Conservation (phyloP, 2,329 filamentous ascomycete genomes). For the Fusarium beomiforme region DNA sequence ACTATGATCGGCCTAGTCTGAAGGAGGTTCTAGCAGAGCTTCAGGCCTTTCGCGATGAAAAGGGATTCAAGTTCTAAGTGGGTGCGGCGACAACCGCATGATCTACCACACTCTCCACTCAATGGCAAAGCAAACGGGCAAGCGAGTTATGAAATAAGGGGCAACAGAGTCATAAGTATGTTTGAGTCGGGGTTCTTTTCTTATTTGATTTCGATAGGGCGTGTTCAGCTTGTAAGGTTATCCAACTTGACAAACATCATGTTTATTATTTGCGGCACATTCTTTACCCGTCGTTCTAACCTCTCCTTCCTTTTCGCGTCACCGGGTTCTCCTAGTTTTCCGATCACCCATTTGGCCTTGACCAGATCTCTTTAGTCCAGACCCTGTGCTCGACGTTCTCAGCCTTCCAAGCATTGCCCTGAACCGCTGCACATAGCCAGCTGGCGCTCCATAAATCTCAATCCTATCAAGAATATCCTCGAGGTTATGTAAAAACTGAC, state of each 20-base stretch:
- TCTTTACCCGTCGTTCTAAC: not conserved
- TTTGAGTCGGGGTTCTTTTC: not conserved
- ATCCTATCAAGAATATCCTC: conserved; percentile 48
- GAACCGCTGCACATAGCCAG: conserved; percentile 50
- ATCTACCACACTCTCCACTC: not conserved
- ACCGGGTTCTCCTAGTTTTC: conserved; percentile 50
- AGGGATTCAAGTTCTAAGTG: conserved; percentile 28
- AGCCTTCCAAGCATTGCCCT: conserved; percentile 46
- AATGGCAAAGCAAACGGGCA: not conserved
- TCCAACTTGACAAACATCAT: conserved; percentile 4
- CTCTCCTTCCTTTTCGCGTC: conserved; percentile 4
- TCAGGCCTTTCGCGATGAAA: conserved; percentile 40
- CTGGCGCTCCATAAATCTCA: conserved; percentile 47
- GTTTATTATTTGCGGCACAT: not conserved
- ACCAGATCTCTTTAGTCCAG: conserved; percentile 47
- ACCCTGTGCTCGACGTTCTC: conserved; percentile 40
- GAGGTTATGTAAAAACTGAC: conserved; percentile 54
- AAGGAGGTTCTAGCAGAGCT: conserved; percentile 53
- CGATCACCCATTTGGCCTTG: conserved; percentile 40
- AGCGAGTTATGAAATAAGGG: not conserved
- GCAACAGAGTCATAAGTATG: not conserved
- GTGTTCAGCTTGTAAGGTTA: not conserved
- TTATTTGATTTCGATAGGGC: not conserved
- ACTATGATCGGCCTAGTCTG: conserved; percentile 59
- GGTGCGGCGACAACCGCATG: not conserved